Evolutionary conservation across 345 rosid genomes (phyloP), one percentile per base, ranked within the genome.

Genomic region (Eucalyptus guilfoylei): DNA sequence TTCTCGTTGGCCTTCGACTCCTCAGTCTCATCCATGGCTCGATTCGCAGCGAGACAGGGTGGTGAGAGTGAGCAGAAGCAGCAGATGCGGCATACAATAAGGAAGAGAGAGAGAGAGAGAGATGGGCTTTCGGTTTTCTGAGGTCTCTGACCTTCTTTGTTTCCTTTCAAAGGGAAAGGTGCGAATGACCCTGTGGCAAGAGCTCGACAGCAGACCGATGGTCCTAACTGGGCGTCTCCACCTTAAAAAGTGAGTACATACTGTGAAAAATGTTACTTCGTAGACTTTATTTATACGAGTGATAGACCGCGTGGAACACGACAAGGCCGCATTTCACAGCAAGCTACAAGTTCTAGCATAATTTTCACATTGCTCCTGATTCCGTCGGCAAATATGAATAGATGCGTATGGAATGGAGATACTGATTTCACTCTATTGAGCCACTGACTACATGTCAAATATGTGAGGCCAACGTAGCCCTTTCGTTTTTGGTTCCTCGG

Each of bases 1-100:
- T 92, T 93, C 80, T 92, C 91, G 90, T 45, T 89, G 47, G 91
- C 93, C 92, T 91, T 91, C 87, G 93, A 86, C 88, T 93, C 91
- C 85, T 93, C 91, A 26, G 96, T 91, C 67, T 95, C 96, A 91
- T 97, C 99, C 99, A 96, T 96, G 60, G n/a, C 67, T 80, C 15
- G 42, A 49, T 40, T 89, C 55, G 13, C 28, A 40, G 48, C 34
- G 49, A 44, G 83, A 50, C 40, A 50, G 69, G 87, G 32, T 30
- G 91, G 55, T 23, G 40, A 26, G 52, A 14, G 87, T 28, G 17
- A 49, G 88, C 52, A 28, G 88, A 34, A 64, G 48, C 86, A 52
- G 88, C 49, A 49, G 83, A 40, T 37, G 28, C 28, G 44, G 83
- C 44, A 88, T 83, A 49, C 23, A 19, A 72, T 48, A 60, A 88